Conservation (phyloP, 441 rosid species). For the Omphalea diandra region DNA sequence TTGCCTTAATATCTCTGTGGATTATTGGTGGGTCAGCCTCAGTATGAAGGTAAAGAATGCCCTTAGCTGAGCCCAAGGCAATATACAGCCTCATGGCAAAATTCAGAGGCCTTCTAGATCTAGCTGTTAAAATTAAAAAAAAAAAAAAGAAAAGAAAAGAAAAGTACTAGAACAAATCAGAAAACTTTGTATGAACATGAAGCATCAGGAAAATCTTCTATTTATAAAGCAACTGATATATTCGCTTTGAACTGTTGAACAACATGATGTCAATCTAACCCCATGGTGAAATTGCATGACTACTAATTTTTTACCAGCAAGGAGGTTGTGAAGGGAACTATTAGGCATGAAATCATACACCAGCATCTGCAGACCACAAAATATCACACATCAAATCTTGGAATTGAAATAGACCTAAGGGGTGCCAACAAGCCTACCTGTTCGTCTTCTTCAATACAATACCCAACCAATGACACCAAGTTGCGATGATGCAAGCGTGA, state of each 20-base stretch:
- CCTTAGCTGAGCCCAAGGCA: slow-evolving; percentile 82
- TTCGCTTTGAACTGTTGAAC: neutral
- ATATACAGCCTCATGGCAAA: slow-evolving; percentile 59
- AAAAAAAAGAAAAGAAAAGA: neutral
- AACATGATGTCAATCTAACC: neutral
- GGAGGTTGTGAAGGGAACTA: slow-evolving; percentile 45
- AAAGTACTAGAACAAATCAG: too few relatives aligned
- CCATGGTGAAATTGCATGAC: slow-evolving; percentile 40
- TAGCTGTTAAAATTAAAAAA: slow-evolving; percentile 24
- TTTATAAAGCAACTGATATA: neutral
- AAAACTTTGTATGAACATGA: neutral
- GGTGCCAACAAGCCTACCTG: slow-evolving; percentile 46
- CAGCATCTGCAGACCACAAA: slow-evolving; percentile 65
- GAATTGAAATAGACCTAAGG: slow-evolving; percentile 34
- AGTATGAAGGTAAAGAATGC: slow-evolving; percentile 85
- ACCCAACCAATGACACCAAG: slow-evolving; percentile 75
- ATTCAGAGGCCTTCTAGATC: slow-evolving; percentile 31
- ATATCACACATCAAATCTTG: slow-evolving; percentile 42
- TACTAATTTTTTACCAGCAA: slow-evolving; percentile 32
- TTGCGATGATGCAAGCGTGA: slow-evolving; percentile 67
- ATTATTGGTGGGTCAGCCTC: slow-evolving; percentile 93
- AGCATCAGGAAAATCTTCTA: neutral
- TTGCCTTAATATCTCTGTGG: slow-evolving; percentile 92
- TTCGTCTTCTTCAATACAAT: slow-evolving; percentile 82
- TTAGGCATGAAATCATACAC: slow-evolving; percentile 89